phyloP scores from a whole-genome alignment of 2,329 filamentous ascomycete genomes.

The Onygenales sp. region DNA sequence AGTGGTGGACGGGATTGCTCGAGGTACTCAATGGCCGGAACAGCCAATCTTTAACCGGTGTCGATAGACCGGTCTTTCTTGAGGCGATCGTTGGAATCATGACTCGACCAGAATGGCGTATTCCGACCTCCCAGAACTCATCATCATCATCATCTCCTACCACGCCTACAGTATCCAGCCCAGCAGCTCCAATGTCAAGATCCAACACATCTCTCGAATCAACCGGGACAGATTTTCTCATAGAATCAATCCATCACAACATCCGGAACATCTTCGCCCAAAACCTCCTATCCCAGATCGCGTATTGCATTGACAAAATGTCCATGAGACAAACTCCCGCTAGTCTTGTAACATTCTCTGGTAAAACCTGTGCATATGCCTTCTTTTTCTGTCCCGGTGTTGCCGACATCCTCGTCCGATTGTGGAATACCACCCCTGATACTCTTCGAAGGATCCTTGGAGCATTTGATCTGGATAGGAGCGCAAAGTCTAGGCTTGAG shows the following conservation, averaged over 20 bases:
- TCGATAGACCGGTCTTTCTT: slow-evolving; percentile 72
- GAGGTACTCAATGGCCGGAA: slow-evolving; percentile 71
- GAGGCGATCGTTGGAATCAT: slow-evolving; percentile 74
- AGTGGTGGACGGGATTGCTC: slow-evolving; percentile 79
- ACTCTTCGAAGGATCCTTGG: slow-evolving; percentile 62
- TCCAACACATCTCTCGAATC: slow-evolving; percentile 52
- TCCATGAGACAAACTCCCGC: slow-evolving; percentile 63
- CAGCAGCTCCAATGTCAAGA: slow-evolving; percentile 31
- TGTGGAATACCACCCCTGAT: slow-evolving; percentile 66
- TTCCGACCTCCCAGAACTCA: slow-evolving; percentile 49
- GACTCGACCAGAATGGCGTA: slow-evolving; percentile 80
- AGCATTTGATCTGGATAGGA: slow-evolving; percentile 56
- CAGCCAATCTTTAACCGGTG: slow-evolving; percentile 68
- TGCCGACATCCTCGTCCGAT: slow-evolving; percentile 68
- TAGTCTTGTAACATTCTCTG: slow-evolving; percentile 73
- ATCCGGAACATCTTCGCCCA: slow-evolving; percentile 77
- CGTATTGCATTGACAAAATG: slow-evolving; percentile 81
- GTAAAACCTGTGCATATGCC: slow-evolving; percentile 82
- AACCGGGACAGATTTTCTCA: slow-evolving; percentile 56
- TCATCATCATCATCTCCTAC: slow-evolving; percentile 30
- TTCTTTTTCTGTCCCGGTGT: slow-evolving; percentile 88
- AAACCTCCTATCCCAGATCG: slow-evolving; percentile 74
- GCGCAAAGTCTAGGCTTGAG: slow-evolving; percentile 34
- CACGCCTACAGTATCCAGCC: slow-evolving; percentile 40
- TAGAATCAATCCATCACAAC: slow-evolving; percentile 75